Percentiles rank a stretch among this genome's conserved stretches.
Conservation (phyloP, 2,329 filamentous ascomycete genomes). For the Bipolaris bicolor region DNA sequence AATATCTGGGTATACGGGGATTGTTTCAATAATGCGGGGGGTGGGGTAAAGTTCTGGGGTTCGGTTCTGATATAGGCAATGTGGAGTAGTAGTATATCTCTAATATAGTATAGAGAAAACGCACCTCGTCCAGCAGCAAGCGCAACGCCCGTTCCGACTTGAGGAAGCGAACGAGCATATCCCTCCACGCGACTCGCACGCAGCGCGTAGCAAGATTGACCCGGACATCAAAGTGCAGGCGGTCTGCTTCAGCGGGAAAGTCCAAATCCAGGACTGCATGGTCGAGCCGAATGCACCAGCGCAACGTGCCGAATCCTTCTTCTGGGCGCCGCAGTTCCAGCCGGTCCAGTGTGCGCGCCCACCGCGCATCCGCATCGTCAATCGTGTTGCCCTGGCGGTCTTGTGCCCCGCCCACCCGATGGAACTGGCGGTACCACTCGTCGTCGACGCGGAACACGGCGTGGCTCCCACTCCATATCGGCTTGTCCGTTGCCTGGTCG, state of each 20-base stretch:
- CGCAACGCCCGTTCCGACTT: constrained; percentile 31
- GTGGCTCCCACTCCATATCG: constrained; percentile 24
- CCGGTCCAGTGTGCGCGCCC: constrained; percentile 6
- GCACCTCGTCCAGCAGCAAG: constrained; percentile 29
- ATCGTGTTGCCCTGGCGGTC: neutral
- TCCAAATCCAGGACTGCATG: constrained; percentile 34
- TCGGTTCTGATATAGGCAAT: neutral
- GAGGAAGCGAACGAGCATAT: constrained; percentile 30
- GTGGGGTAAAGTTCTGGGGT: too few species aligned
- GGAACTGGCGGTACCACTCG: constrained; percentile 22
- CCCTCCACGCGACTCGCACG: constrained; percentile 31
- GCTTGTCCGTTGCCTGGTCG: neutral
- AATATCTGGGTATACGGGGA: too few species aligned
- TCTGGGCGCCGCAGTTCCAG: constrained; percentile 15
- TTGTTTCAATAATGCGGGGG: too few species aligned
- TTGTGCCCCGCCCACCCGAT: neutral
- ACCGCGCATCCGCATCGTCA: constrained; percentile 4
- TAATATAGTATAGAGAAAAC: neutral
- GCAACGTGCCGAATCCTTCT: constrained; percentile 25
- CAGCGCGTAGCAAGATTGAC: constrained; percentile 9
- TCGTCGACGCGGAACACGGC: constrained; percentile 35
- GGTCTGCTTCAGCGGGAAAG: constrained; percentile 16
- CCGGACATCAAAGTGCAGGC: constrained; percentile 15
- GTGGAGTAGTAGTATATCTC: too few species aligned
- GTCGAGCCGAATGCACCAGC: constrained; percentile 38